Conservation (phyloP, 2,329 filamentous ascomycete species). For the Boeremia exigua region DNA sequence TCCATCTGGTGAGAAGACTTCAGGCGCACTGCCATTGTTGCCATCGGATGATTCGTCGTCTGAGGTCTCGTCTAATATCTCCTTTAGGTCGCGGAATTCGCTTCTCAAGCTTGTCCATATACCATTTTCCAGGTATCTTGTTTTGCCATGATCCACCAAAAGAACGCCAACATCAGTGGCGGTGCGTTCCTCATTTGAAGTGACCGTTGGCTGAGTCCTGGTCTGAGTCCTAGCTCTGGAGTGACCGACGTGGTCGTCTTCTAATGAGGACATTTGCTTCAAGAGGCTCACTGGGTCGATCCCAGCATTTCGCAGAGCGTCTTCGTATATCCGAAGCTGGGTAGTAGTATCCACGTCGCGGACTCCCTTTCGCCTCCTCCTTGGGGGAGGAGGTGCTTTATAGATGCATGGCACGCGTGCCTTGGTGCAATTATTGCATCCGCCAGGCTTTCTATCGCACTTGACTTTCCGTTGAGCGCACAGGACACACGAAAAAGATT, state of each 20-base stretch:
- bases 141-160: constrained; percentile 35
- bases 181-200: background rate
- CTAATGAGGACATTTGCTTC: constrained; percentile 13
- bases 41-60: constrained; percentile 30
- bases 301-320: constrained; percentile 35
- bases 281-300: constrained; percentile 36
- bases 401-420: constrained; percentile 41
- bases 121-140: constrained; percentile 41
- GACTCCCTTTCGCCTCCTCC: constrained; percentile 34
- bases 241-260: background rate
- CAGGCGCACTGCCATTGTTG: background rate
- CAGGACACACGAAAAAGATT: constrained; percentile 43
- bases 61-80: constrained; percentile 39
- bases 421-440: constrained; percentile 41
- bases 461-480: constrained; percentile 45
- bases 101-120: constrained; percentile 40
- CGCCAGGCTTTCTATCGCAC: constrained; percentile 38
- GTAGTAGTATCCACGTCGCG: constrained; percentile 33
- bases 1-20: constrained; percentile 14
- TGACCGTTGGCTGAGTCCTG: background rate
- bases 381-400: constrained; percentile 41
- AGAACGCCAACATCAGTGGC: constrained; percentile 26
- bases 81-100: constrained; percentile 38
- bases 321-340: constrained; percentile 40
- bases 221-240: background rate